Base-by-base conservation (phyloP, 2,329 filamentous ascomycete genomes). In the Sphaerulina vaccinii region DNA sequence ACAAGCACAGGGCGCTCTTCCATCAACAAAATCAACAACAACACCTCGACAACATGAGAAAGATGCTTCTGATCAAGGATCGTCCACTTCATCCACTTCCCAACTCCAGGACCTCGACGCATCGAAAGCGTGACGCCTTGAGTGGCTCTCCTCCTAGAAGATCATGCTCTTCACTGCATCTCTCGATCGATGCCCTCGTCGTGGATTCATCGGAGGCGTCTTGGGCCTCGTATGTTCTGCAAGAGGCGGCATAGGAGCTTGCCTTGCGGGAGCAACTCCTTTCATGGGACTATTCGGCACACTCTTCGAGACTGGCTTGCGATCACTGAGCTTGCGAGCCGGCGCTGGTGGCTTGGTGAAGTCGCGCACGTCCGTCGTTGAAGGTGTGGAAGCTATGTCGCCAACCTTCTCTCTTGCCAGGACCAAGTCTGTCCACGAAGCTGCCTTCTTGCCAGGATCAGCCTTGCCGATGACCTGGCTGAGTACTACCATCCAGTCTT, bases 401-500 rank as follows among this genome's bases (percentile, higher is more conserved):
- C 56, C 58, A 15, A 54, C 45, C 36, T 55, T 56, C 57, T 78
- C 75, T 47, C 73, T 71, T 16, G 72, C 71, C 5, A 84, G 74
- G 3, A 85, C 80, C 59, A 83, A 71, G 46, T 84, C 80, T 0
- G 81, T 82, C 82, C 82, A 85, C 23, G 59, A 62, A 33, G 62
- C 58, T n/a, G 75, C 74, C 62, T 80, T 82, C 50, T 71, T 67
- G 32, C 73, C 73, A 10, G 70, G 64, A 29, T 69, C 68, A 35
- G 80, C 76, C 59, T 82, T 83, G 57, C 82, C 82, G 2, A 85
- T 78, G 10, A 78, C 77, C 50, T 97, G 90, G 2, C 80, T 80
- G 18, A 99, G 82, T 11, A 90, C 87, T 68, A 84, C 85, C 87
- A 99, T 93, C 93, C 93, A 99, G 49, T 84, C 87, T 39, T 96